Base-by-base conservation (phyloP, 2,329 filamentous ascomycete genomes). In the Byssochlamys sp. region DNA sequence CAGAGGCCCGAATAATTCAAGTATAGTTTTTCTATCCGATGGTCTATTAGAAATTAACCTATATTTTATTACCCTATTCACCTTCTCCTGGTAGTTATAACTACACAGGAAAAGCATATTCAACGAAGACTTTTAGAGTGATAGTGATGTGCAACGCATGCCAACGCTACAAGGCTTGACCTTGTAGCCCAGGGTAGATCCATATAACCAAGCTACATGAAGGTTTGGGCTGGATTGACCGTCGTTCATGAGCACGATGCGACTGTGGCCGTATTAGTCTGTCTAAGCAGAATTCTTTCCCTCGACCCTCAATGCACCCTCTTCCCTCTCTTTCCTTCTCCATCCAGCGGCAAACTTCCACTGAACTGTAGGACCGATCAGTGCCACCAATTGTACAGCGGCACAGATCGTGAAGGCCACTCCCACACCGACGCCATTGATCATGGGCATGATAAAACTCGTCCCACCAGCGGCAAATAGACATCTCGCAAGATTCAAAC, bases 401-500 rank as follows among this genome's bases (percentile, higher is more conserved):
- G 69, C 73, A 60, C 76, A 78, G 10, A 80, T 70, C 0, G 78
- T 80, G 58, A 81, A 81, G 0, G 77, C 73, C 59, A 69, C 67
- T 0, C 79, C 80, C 51, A 76, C 73, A 0, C 77, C 79, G 50
- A 80, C 71, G 1, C 64, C 68, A 55, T 77, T 69, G 5, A 81
- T 73, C 67, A 83, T 71, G 0, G 79, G 79, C 67, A 80, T 76
- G 2, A 81, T 70, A 10, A 77, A 74, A 24, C 76, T 78, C 0
- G 79, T 81, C 0, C 78, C 78, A 0, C 75, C 79, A 0, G 81
- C 81, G 0, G 77, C 80, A 31, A 81, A 72, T 1, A 82, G 61
- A 59, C 80, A 84, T 39, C 80, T 66, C 0, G 78, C 77, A 2
- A 84, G 70, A 60, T 83, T 84, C 26, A 82, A 63, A 51, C 77